Base-by-base conservation (phyloP, 441 rosid genomes). In the Corymbia citriodora region DNA sequence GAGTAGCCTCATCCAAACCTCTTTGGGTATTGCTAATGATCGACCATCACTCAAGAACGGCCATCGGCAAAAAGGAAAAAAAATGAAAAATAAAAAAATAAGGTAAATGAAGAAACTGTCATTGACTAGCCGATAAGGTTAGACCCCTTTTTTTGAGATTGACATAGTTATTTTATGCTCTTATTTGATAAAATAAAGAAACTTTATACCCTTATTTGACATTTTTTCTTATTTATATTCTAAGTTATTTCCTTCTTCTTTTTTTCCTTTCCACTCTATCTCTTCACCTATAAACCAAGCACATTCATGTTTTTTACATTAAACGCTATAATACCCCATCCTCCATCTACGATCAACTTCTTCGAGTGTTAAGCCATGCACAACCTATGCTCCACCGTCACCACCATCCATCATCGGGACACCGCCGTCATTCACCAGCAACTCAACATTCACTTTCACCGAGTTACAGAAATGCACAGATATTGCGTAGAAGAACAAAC, bases 11-110 rank as follows among this genome's bases (percentile, higher is more conserved):
- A 0, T 6, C 63, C 63, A 6, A 4, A 2, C 63, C 14, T 57
- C 63, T 57, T 3, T 6, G 1, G 10, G 29, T 57, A 57, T 0
- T 10, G 3, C 0, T 0, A 0, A 2, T 57, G 63, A 6, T 13
- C 25, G 1, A 29, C 13, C 63, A 57, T 57, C 3, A 0, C 29
- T 57, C 10, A 12, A 57, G 63, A 23, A 21, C 0, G 7, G 29
- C 63, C 29, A 57, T 7, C 0, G 23, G 29, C 3, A 1, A 57
- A 57, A 23, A 57, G 7, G 29, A 57, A 5, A 23, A 55, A 57
- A 21, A 55, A 54, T 0, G 3, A 19, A 9, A 57, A 9, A 21
- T 9, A 2, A 9, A 23, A 57, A 57, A 23, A 0, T 4, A 57
- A 1, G 10, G 0, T 25, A 6, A 59, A 25, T 4, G 65, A 29